Base-by-base conservation (phyloP, 805 yeast genomes). In the Monosporozyma aquatica region DNA sequence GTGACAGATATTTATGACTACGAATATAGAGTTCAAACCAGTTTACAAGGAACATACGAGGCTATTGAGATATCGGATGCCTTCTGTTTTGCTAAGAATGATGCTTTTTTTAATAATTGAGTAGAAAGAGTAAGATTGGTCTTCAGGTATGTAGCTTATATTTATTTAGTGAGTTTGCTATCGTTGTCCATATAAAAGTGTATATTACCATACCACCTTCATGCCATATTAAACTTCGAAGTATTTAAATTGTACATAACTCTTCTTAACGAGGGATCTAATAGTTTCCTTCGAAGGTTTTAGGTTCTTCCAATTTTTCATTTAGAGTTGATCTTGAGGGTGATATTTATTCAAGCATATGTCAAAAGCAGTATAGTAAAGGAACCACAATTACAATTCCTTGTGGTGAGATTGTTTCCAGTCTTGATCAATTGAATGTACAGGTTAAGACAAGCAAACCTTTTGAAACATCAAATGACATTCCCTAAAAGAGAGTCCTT, bases 31-130 rank as follows among this genome's bases (percentile, higher is more conserved):
- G 80, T 85, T 6, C 67, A 72, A 55, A 90, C 95, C 2, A 82
- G 85, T 51, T 66, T 86, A 49, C 96, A 89, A 60, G 99, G 99
- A 37, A 82, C 86, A 3, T 92, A 92, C 57, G 95, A 89, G 62
- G 97, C 97, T 5, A 74, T 87, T 35, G 87, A 82, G 56, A 77
- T 92, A n/a, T 76, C 76, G 36, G 99, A 92, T 65, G 82, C 84
- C 7, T 82, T 67, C 62, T 92, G 99, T 69, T 65, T 59, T 41
- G 71, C 72, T 11, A 66, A 70, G 51, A 69, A 67, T 43, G 70
- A 68, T 41, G 62, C 62, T 40, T 59, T 54, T 34, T 58, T 56
- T 41, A 51, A 44, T 21, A 52, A 44, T 25, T 53, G 43, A 48
- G 23, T 10, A 33, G n/a, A n/a, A n/a, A n/a, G n/a, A n/a, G n/a